These are phyloP conservation scores for Gonapodya sp. DNA, from an alignment of 192 early-diverging fungal species.

Conservation along the genomic window DNA sequence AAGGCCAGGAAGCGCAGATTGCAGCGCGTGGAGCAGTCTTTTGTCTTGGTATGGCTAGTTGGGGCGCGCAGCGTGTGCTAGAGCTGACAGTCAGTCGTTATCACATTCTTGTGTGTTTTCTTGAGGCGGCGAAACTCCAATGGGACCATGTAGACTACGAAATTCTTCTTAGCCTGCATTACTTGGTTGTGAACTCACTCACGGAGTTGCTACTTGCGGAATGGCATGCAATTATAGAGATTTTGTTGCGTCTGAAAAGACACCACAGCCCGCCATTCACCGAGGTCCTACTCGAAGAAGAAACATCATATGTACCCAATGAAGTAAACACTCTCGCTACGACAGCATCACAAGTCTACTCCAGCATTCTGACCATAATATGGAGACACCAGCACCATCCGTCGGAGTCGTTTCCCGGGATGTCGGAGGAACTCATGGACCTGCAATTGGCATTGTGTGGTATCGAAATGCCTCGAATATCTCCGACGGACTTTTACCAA, in stretches of 20 bases:
- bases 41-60: constrained; percentile 42
- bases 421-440: neutral
- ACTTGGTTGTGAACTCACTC: constrained; percentile 11
- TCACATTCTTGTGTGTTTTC: constrained; percentile 25
- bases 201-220: constrained; percentile 28
- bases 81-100: constrained; percentile 22
- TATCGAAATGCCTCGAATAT: neutral
- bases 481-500: neutral
- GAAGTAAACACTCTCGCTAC: constrained; percentile 11
- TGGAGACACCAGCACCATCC: neutral
- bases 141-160: constrained; percentile 17
- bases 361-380: neutral
- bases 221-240: constrained; percentile 39
- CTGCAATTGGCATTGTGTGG: neutral
- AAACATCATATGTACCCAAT: constrained; percentile 13
- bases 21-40: constrained; percentile 44
- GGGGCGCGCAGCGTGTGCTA: constrained; percentile 32
- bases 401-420: constrained; percentile 14
- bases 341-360: constrained; percentile 10
- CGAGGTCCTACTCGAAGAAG: constrained; percentile 16
- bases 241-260: constrained; percentile 24
- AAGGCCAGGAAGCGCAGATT: neutral
- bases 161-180: constrained; percentile 15
- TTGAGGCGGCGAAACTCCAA: constrained; percentile 22
- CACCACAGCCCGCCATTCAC: constrained; percentile 14